Conservation (phyloP, 805 yeast species). For the Saccharomycopsis babjevae region DNA sequence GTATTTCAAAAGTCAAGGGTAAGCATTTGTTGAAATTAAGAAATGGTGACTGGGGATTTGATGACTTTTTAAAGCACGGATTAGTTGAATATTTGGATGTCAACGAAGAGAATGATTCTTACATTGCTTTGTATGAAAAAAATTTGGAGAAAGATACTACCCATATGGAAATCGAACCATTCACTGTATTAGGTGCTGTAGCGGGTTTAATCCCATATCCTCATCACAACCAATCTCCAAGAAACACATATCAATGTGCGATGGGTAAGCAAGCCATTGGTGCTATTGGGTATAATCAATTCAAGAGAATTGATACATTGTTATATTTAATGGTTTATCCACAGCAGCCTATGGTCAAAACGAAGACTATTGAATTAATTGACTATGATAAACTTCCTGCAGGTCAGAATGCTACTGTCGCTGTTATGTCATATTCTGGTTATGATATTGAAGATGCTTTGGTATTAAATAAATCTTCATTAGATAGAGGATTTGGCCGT, state of each 20-base stretch:
- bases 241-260: slow-evolving; percentile 90
- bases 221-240: slow-evolving; percentile 85
- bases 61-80: slow-evolving; percentile 78
- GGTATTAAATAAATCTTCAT: slow-evolving; percentile 83
- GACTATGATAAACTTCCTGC: slow-evolving; percentile 96
- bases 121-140: slow-evolving; percentile 79
- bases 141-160: slow-evolving; percentile 48
- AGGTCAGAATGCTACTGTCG: slow-evolving; percentile 97
- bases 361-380: slow-evolving; percentile 90
- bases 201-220: slow-evolving; percentile 91
- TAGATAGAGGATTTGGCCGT: slow-evolving; percentile 95
- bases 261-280: slow-evolving; percentile 99
- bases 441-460: slow-evolving; percentile 99
- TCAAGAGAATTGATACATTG: slow-evolving; percentile 88
- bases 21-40: slow-evolving; percentile 56
- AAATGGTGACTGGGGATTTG: slow-evolving; percentile 72
- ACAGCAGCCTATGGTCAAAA: slow-evolving; percentile 98
- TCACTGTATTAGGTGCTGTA: slow-evolving; percentile 85
- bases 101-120: slow-evolving; percentile 92
- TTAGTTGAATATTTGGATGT: slow-evolving; percentile 93
- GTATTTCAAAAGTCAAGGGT: slow-evolving; percentile 58
- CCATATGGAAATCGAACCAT: slow-evolving; percentile 92
- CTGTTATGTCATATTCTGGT: slow-evolving; percentile 98
- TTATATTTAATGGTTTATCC: slow-evolving; percentile 96
- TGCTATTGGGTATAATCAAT: slow-evolving; percentile 95